Conservation (phyloP, 495 filamentous ascomycete species). For the Lophium mytilinum region DNA sequence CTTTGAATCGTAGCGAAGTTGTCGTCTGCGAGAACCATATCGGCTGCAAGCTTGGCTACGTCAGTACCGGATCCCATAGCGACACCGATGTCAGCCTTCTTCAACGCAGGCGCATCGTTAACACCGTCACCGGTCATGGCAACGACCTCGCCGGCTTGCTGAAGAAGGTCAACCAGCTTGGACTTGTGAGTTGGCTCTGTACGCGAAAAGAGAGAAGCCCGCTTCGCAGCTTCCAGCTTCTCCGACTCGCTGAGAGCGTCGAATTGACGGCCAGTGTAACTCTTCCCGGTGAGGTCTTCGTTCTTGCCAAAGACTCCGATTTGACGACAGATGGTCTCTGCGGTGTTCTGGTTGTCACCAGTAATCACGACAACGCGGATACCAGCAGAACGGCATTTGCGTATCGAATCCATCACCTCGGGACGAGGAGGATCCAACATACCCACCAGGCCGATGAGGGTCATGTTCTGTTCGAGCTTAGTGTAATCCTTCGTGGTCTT, state of each 20-base stretch:
- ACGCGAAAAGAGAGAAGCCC: constrained; percentile 88
- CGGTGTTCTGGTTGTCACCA: constrained; percentile 94
- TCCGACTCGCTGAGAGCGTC: constrained; percentile 73
- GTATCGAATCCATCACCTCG: constrained; percentile 82
- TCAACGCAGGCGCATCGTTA: constrained; percentile 96
- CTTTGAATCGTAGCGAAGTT: constrained; percentile 98
- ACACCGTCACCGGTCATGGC: constrained; percentile 99
- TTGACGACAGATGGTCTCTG: constrained; percentile 93
- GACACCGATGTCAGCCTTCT: constrained; percentile 98
- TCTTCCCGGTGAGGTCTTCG: constrained; percentile 84
- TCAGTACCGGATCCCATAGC: constrained; percentile 99
- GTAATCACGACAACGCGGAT: constrained; percentile 98
- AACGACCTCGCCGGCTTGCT: constrained; percentile 87
- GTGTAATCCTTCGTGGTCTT: constrained; percentile 77
- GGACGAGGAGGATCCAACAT: constrained; percentile 97
- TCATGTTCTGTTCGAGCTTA: constrained; percentile 86
- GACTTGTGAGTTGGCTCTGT: constrained; percentile 95
- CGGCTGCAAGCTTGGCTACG: constrained; percentile 90
- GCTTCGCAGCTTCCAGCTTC: constrained; percentile 74
- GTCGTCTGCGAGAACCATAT: constrained; percentile 98
- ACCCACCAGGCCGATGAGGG: constrained; percentile 82
- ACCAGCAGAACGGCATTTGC: constrained; percentile 82
- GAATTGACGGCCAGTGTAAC: constrained; percentile 91
- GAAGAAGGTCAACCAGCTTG: constrained; percentile 90
- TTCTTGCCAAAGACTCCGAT: constrained; percentile 84